Base-by-base conservation (phyloP, 768 basidiomycete species). In the Mycena kentingensis region DNA sequence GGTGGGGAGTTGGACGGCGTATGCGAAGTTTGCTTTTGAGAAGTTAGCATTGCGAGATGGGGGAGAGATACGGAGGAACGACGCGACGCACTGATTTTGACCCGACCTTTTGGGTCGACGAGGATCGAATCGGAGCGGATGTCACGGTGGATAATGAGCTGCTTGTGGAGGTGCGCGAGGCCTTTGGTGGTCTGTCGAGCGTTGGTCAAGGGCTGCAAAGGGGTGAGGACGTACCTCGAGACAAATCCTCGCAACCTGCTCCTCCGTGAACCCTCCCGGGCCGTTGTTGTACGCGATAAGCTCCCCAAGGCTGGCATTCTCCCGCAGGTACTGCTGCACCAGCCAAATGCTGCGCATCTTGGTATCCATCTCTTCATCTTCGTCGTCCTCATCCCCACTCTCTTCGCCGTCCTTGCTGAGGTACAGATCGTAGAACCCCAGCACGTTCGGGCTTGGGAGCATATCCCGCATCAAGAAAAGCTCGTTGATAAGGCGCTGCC, bases 381-480 rank as follows among this genome's bases (percentile, higher is more conserved):
- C 36, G 18, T 37, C 36, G 8, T 42, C 41, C 41, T 27, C 41
- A 42, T 25, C 25, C 22, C 26, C 41, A 12, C 5, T 12, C 41
- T 42, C 41, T 27, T 42, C 16, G 7, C 26, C 24, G 7, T 70
- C 78, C 62, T 79, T 77, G 42, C 86, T 73, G 42, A 88, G 77
- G 67, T 85, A 88, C 16, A 83, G 72, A 2, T 87, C 84, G n/a
- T 85, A 64, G 65, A 85, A 88, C 63, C 84, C 85, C 69, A 88
- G 82, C 28, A 88, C 84, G 58, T 88, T 88, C 24, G 84, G 82
- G 63, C 87, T 85, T 34, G 83, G 80, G 11, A 81, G 84, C 67
- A 86, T 88, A 63, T 85, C 87, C 85, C 90, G 89, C 62, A 90
- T 87, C 38, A 89, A 76, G 55, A 88, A 88, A 64, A 88, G 85